Base-by-base conservation (phyloP, 202 grass and related monocot species). In the Setaria italica region DNA sequence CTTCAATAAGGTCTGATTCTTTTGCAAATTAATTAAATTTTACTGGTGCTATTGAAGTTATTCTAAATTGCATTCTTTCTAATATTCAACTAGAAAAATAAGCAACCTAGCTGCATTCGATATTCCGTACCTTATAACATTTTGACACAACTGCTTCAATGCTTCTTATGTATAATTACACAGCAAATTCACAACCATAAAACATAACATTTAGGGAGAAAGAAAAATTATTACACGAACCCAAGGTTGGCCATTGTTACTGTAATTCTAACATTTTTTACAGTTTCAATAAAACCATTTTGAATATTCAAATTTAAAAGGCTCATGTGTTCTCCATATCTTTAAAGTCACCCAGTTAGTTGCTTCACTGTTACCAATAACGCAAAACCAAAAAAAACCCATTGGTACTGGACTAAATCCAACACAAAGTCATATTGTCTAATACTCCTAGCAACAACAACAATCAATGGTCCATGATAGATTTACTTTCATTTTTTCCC, bases 361-460 rank as follows among this genome's bases (percentile, higher is more conserved):
- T 76, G 20, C 20, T 46, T 21, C 9, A 59, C 9, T 16, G 1
- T 33, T 48, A 33, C 39, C 30, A 20, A 46, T 72, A 49, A 62
- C 32, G 16, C 41, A 34, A 60, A 49, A 58, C 41, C 7, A 12
- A 42, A 42, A 80, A 42, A 81, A 69, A 55, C 1, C 11, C 43
- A 70, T 70, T 80, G 49, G 2, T 59, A 43, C 12, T 57, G 34
- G 49, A 42, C 20, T 29, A 55, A 70, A 39, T 67, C 14, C 11
- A 62, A 63, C 15, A 66, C 47, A 54, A 20, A 49, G 29, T 48
- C 46, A 2, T 41, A 4, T 56, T 76, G 48, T 39, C 19, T 68
- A 11, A 9, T 46, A 62, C 67, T 82, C 34, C 65, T 70, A 70
- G 78, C 57, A 74, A 57, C 70, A 74, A 64, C 55, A 65, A 80